phyloP scores from a whole-genome alignment of 495 filamentous ascomycete species.

The Darksidea phi region DNA sequence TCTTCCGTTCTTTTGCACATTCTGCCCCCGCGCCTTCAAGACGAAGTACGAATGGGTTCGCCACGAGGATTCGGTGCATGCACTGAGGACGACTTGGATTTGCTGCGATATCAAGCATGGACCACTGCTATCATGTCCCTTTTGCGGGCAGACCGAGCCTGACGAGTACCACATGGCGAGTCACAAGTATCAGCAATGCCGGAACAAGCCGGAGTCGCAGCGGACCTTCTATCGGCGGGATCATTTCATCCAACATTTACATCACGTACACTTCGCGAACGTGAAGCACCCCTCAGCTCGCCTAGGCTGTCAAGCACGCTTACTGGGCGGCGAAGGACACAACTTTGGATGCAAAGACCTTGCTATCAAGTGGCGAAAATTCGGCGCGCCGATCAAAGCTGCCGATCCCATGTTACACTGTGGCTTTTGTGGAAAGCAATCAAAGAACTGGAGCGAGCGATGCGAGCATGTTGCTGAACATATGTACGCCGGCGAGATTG shows the following conservation, averaged over 20 bases:
- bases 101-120: conserved; percentile 18
- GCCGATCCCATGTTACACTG: conserved; percentile 30
- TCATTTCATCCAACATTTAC: conserved; percentile 31
- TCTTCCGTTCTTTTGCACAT: conserved; percentile 32
- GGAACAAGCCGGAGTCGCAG: conserved; percentile 19
- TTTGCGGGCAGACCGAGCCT: conserved; percentile 17
- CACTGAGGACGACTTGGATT: conserved; percentile 26
- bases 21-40: conserved; percentile 22
- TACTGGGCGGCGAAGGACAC: background rate
- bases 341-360: conserved; percentile 29
- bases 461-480: conserved; percentile 34
- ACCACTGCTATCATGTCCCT: conserved; percentile 9
- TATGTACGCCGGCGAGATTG: conserved; percentile 1
- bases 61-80: conserved; percentile 34
- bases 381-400: conserved; percentile 11
- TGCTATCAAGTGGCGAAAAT: conserved; percentile 22
- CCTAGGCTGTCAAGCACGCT: conserved; percentile 17
- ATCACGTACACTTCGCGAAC: conserved; percentile 22
- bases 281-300: conserved; percentile 10
- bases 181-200: conserved; percentile 29
- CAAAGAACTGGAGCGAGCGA: conserved; percentile 21
- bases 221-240: conserved; percentile 33
- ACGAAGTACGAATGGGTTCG: conserved; percentile 34
- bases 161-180: conserved; percentile 23
- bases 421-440: conserved; percentile 25